Conservation (phyloP, 495 filamentous ascomycete species). For the Cetradonia linearis region DNA sequence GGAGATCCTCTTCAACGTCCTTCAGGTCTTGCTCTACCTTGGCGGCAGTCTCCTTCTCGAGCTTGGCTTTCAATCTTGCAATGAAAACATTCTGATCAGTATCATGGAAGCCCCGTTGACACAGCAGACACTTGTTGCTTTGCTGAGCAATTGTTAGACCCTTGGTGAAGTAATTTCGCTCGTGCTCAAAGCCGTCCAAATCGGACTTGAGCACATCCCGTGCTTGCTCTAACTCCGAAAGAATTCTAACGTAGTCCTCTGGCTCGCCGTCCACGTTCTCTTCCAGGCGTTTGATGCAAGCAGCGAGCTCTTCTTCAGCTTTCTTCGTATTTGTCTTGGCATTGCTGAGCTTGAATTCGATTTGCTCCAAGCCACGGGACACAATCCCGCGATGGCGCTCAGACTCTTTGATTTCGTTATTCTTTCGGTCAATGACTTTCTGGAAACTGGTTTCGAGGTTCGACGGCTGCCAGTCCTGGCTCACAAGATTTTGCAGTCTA, state of each 20-base stretch:
- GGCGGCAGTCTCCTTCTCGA: slow-evolving; percentile 45
- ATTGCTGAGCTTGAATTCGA: slow-evolving; percentile 66
- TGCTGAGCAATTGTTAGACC: slow-evolving; percentile 49
- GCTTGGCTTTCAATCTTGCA: slow-evolving; percentile 48
- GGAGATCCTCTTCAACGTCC: slow-evolving; percentile 43
- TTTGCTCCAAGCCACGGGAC: slow-evolving; percentile 62
- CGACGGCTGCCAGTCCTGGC: slow-evolving; percentile 53
- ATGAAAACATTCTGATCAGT: slow-evolving; percentile 51
- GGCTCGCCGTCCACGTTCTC: slow-evolving; percentile 46
- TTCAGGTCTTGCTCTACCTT: slow-evolving; percentile 44
- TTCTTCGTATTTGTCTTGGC: slow-evolving; percentile 41
- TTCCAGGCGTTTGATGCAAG: slow-evolving; percentile 41
- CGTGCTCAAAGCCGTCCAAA: slow-evolving; percentile 47
- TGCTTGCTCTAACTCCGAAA: slow-evolving; percentile 48
- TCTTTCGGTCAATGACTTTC: slow-evolving; percentile 45
- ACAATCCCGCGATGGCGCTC: slow-evolving; percentile 58
- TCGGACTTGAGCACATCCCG: slow-evolving; percentile 55
- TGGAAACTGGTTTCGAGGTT: slow-evolving; percentile 67
- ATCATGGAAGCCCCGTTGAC: slow-evolving; percentile 51
- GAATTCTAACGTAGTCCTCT: slow-evolving; percentile 40
- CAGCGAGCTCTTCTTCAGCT: slow-evolving; percentile 52
- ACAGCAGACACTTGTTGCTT: slow-evolving; percentile 61
- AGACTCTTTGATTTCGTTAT: slow-evolving; percentile 44
- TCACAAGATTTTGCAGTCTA: slow-evolving; percentile 53
- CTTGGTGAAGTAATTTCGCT: slow-evolving; percentile 53